Evolutionary conservation across 768 basidiomycete species (phyloP), one percentile per base, ranked within the genome.

Genomic region (Tylopilus rubrobrunneus): DNA sequence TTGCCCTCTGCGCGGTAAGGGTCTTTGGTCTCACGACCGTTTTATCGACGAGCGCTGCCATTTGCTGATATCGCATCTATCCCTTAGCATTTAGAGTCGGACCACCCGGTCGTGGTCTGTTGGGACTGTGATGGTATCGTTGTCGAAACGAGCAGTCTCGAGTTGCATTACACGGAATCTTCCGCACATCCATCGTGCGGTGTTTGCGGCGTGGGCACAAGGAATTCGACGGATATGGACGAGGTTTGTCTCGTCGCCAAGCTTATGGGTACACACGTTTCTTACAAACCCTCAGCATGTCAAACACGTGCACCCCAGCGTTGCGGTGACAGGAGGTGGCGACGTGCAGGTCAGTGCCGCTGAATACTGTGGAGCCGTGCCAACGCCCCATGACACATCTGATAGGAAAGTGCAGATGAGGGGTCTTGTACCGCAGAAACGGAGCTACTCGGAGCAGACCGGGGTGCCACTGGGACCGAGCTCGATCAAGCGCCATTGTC

Each of bases 41-140:
- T 7, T 47, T 10, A 15, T 48, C 15, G 8, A 36, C 12, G 19
- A 15, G 7, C 2, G n/a, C 15, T 29, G 39, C n/a, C 37, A 19
- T 36, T 39, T 5, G 23, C 45, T 55, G 7, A 55, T 40, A 17
- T 47, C 1, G 25, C 37, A 42, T 27, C n/a, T 51, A 0, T 47
- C 45, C 10, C n/a, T 43, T 33, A 68, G 67, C 67, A 68, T 4
- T 46, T 63, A 28, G 62, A 59, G 9, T 52, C 49, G 1, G 61
- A 58, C 27, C 67, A 67, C 37, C 61, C 61, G 1, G 56, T 52
- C 12, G 58, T 69, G 15, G 65, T 67, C 36, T 69, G 67, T 52
- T 68, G 67, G 67, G 67, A 69, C 25, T 68, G 67, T 31, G 63
- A 57, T 34, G 67, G 67, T 5, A 42, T 56, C 1, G 59, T 68